Evolutionary conservation across 2,329 filamentous ascomycete genomes (phyloP), one percentile per base, ranked within the genome.

Genomic region (Cladosporium sp.): DNA sequence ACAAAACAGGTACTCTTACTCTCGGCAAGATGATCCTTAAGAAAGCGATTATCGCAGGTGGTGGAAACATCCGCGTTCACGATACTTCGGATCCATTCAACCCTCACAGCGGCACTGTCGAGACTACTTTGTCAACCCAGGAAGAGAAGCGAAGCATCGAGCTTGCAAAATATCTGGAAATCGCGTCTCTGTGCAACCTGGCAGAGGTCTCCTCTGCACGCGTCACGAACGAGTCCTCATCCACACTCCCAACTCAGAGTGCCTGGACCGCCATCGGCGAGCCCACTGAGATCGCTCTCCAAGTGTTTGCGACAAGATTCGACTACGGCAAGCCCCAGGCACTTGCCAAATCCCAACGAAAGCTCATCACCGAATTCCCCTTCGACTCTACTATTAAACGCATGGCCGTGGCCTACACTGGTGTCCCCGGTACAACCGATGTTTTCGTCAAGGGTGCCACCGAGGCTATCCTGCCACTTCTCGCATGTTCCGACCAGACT

Each of bases 251-350:
- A 78, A 84, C n/a, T 80, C 82, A 21, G 79, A 83, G 47, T 78
- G 36, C 82, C 65, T 90, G 87, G 87, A 81, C 84, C 64, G 86
- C 84, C 83, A 85, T 49, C 34, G 88, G 87, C 30, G 87, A 89
- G 68, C 86, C 87, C 0, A 90, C 88, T 0, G 88, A 91, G 70
- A 89, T 91, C 67, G 88, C 89, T 1, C 88, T 91, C 49, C 88
- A 91, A 70, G 89, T 91, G 0, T 90, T 91, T 72, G 87, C 87
- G 8, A 85, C 84, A 52, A 85, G 88, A 7, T 91, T 91, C 73
- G 34, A 63, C 4, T 65, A 68, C 8, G 65, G 66, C 11, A 71
- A 66, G 55, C 21, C 66, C 18, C 41, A 64, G 28, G 61, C 63
- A 30, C 60, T 68, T 24, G 65, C 57, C 21, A 52, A 47, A 18